phyloP scores from a whole-genome alignment of 75 land plant species.

The Cunninghamia lanceolata region DNA sequence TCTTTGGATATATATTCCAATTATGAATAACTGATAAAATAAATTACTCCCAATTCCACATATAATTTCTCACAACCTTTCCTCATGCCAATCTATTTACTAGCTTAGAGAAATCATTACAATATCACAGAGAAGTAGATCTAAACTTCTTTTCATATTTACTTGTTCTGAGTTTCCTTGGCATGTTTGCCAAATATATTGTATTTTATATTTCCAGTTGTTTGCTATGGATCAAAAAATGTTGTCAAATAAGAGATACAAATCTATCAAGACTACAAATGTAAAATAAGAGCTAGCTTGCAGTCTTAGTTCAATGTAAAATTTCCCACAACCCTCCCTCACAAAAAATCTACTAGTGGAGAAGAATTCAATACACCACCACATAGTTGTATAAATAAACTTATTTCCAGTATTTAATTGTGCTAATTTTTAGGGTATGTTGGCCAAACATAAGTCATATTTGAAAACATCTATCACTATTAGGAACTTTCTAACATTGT shows the following conservation, averaged over 20 bases:
- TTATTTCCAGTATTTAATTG: too few relatives aligned
- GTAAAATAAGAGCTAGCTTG: too few relatives aligned
- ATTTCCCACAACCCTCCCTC: neutral
- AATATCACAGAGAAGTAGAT: neutral
- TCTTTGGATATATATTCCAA: neutral
- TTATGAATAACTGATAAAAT: neutral
- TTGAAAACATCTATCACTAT: neutral
- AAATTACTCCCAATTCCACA: neutral
- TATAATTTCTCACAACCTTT: neutral
- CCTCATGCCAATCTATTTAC: neutral
- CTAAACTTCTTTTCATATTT: neutral
- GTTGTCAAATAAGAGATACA: too few relatives aligned
- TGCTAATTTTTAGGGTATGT: too few relatives aligned
- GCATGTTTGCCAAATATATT: too few relatives aligned
- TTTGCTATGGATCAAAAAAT: too few relatives aligned
- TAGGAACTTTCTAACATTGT: neutral
- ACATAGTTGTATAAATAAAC: neutral
- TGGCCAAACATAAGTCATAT: too few relatives aligned
- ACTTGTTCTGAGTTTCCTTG: too few relatives aligned
- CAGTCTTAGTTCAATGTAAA: too few relatives aligned
- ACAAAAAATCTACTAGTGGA: neutral
- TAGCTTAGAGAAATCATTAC: neutral
- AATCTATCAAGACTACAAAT: too few relatives aligned
- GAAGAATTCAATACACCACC: neutral
- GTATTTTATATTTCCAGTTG: too few relatives aligned